Percentiles rank a stretch among this genome's conserved stretches.
Evolutionary conservation across 257 asterid genomes (phyloP).

Genomic region (Handroanthus guayacan): DNA sequence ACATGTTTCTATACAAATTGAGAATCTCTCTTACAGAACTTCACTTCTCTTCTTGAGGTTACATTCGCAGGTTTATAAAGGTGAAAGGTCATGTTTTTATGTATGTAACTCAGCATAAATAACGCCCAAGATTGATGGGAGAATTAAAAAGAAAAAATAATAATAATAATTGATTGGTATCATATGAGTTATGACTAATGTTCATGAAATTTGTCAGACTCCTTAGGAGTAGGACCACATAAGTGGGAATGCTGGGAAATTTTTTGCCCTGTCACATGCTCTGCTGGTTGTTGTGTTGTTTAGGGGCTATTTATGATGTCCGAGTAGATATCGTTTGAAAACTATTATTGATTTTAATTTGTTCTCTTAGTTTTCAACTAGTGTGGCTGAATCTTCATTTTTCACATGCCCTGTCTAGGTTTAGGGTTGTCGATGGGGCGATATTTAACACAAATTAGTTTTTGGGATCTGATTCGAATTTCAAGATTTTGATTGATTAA

Average conservation of each 20-base stretch:
- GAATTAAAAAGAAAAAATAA: background rate
- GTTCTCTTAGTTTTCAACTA: too few relatives aligned
- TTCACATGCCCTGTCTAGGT: background rate
- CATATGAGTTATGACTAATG: background rate
- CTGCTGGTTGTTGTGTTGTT: background rate
- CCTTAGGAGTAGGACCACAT: background rate
- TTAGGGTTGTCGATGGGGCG: too few relatives aligned
- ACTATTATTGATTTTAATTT: too few relatives aligned
- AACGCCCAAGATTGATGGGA: background rate
- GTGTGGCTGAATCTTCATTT: background rate
- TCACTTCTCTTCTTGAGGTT: too few relatives aligned
- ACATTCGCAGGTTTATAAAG: background rate
- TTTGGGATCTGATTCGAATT: too few relatives aligned
- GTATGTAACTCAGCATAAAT: background rate
- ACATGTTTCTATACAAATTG: too few relatives aligned
- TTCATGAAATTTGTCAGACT: background rate
- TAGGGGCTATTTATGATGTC: background rate
- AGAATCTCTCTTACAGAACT: too few relatives aligned
- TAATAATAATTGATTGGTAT: background rate
- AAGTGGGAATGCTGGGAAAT: constrained; percentile 9
- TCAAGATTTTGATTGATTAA: too few relatives aligned
- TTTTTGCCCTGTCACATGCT: background rate
- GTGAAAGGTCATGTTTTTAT: background rate
- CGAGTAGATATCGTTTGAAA: background rate
- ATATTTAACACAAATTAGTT: too few relatives aligned